phyloP scores from a whole-genome alignment of 1,139 yeast species.

The Torulaspora pretoriensis region DNA sequence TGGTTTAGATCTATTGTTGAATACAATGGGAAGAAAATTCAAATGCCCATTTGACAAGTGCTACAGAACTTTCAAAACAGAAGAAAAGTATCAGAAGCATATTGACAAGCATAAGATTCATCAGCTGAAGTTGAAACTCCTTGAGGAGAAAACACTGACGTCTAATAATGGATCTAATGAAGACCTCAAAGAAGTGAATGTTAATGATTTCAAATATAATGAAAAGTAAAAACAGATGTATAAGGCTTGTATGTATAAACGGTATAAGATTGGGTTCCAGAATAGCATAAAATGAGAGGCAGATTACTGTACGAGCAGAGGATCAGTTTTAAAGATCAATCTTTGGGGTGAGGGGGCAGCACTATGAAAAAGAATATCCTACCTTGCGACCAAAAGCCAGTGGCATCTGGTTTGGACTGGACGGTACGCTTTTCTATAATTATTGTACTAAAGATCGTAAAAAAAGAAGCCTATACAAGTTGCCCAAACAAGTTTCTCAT shows the following conservation, averaged over 20 bases:
- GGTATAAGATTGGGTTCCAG: too few species aligned
- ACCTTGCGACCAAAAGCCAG: too few species aligned
- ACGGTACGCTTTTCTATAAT: too few species aligned
- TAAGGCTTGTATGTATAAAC: not conserved
- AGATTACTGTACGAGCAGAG: too few species aligned
- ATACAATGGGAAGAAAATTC: conserved; percentile 34
- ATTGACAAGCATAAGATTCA: conserved; percentile 36
- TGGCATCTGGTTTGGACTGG: too few species aligned
- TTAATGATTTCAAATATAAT: not conserved
- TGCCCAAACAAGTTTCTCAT: not conserved
- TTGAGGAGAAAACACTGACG: conserved; percentile 18
- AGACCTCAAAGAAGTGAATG: not conserved
- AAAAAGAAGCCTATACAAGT: not conserved
- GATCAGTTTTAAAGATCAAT: too few species aligned
- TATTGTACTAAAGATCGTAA: not conserved
- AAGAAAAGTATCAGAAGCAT: conserved; percentile 33
- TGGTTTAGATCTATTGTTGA: conserved; percentile 27
- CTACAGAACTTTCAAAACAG: conserved; percentile 35
- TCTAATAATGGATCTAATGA: not conserved
- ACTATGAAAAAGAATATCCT: too few species aligned
- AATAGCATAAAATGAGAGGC: too few species aligned
- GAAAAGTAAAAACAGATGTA: not conserved
- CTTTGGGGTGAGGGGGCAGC: too few species aligned
- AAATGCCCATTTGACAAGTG: conserved; percentile 32
- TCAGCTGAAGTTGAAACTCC: conserved; percentile 30